phyloP scores from a whole-genome alignment of 225 moss, liverwort and hornwort genomes.

The Neckera pumila region DNA sequence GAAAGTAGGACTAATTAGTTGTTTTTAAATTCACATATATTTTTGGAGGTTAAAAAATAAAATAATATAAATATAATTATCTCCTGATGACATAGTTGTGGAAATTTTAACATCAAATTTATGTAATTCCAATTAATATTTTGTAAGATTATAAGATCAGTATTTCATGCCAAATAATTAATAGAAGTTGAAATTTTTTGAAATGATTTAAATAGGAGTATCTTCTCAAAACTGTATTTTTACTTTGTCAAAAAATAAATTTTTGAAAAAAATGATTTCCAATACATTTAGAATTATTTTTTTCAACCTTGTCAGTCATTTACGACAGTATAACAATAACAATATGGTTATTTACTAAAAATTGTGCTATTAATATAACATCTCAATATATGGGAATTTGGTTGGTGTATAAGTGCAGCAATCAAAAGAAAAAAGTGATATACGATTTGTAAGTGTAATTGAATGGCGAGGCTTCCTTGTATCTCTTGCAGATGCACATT shows the following conservation, averaged over 20 bases:
- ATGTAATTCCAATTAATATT: background rate
- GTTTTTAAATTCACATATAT: no score
- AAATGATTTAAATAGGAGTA: no score
- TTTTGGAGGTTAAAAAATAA: background rate
- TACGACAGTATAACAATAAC: accelerated
- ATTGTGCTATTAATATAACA: no score
- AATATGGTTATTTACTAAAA: no score
- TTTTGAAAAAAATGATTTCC: background rate
- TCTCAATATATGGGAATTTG: no score
- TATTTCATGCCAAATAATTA: background rate
- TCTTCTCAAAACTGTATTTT: accelerated
- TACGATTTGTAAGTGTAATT: constrained; percentile 11
- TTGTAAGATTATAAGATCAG: background rate
- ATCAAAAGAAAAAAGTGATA: constrained; percentile 3
- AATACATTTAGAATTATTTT: background rate
- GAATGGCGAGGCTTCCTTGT: constrained; percentile 74
- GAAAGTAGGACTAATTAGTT: accelerated
- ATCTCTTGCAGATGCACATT: constrained; percentile 69
- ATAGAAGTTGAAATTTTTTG: accelerated
- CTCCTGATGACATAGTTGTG: background rate
- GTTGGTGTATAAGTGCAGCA: background rate
- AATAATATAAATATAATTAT: no score
- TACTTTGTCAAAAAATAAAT: accelerated
- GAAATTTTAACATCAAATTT: background rate
- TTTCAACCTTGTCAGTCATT: accelerated